phyloP scores from a whole-genome alignment of 176 grass and related monocot genomes.

The Carex cristatella region DNA sequence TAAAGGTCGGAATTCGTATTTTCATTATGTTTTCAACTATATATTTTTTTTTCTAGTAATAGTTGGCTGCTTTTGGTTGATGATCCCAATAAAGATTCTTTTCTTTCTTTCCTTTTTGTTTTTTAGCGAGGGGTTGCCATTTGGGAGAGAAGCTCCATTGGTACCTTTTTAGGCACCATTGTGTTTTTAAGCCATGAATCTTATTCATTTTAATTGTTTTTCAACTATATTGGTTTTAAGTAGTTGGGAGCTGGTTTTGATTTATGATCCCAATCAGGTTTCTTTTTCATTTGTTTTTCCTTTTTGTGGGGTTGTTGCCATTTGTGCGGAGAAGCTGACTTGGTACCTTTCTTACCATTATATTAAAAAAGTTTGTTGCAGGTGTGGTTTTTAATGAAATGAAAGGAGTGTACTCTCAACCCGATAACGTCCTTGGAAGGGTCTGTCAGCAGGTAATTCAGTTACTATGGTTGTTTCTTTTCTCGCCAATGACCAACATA shows the following conservation, averaged over 20 bases:
- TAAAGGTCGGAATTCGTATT: slow-evolving; percentile 53
- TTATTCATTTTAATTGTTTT: not conserved
- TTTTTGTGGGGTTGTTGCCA: not conserved
- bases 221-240: not conserved
- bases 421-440: slow-evolving; percentile 87
- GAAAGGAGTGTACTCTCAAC: slow-evolving; percentile 99
- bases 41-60: not conserved
- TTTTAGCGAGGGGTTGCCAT: not conserved
- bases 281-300: not conserved
- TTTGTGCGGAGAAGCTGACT: not conserved
- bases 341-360: not conserved
- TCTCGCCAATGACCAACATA: not conserved
- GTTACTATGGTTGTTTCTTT: slow-evolving; percentile 7
- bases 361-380: slow-evolving; percentile 20
- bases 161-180: not conserved
- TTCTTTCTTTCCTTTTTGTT: not conserved
- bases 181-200: not conserved
- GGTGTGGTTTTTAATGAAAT: slow-evolving; percentile 99
- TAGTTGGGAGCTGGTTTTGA: not conserved
- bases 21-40: slow-evolving; percentile 14
- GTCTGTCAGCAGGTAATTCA: slow-evolving; percentile 62
- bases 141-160: not conserved
- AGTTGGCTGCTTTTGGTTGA: not conserved
- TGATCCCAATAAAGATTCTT: not conserved
- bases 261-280: not conserved